Conservation (phyloP, 768 basidiomycete genomes). For the Scleroderma citrinum region DNA sequence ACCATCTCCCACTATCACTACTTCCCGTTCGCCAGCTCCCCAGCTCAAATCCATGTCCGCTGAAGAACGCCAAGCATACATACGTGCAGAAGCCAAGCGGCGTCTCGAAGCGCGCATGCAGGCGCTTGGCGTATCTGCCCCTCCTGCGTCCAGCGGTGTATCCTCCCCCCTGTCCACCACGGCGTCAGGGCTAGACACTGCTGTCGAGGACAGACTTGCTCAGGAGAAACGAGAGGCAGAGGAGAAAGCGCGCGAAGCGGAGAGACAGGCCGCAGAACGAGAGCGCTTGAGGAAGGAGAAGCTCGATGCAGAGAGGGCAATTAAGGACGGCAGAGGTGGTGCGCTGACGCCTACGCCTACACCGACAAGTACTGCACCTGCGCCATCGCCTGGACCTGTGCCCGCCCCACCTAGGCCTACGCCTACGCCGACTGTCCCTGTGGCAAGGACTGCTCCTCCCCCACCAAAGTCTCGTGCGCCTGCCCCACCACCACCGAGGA, state of each 20-base stretch:
- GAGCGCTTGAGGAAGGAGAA: slow-evolving; percentile 67
- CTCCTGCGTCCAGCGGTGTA: slow-evolving; percentile 21
- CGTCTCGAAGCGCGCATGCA: slow-evolving; percentile 82
- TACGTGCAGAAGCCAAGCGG: slow-evolving; percentile 73
- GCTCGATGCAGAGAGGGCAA: slow-evolving; percentile 67
- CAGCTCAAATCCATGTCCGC: slow-evolving; percentile 73
- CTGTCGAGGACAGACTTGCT: slow-evolving; percentile 78
- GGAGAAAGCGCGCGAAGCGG: slow-evolving; percentile 72
- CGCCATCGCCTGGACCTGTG: slow-evolving; percentile 35
- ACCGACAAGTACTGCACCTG: slow-evolving; percentile 34
- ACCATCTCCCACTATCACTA: slow-evolving; percentile 34
- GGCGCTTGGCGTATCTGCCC: slow-evolving; percentile 67
- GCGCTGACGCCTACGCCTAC: slow-evolving; percentile 33
- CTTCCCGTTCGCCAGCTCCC: slow-evolving; percentile 53
- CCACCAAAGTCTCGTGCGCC: slow-evolving; percentile 33
- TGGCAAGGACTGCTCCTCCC: slow-evolving; percentile 26
- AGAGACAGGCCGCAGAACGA: slow-evolving; percentile 75
- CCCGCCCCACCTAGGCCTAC: slow-evolving; percentile 25
- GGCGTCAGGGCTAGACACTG: slow-evolving; percentile 52
- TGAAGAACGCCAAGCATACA: slow-evolving; percentile 74
- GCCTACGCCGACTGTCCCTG: slow-evolving; percentile 34
- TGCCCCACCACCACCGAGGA: slow-evolving; percentile 33
- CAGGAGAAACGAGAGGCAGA: slow-evolving; percentile 90
- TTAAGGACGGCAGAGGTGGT: slow-evolving; percentile 40
- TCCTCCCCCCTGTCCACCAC: slow-evolving; percentile 27